Percentiles rank a stretch among this genome's conserved stretches.
phyloP scores from a whole-genome alignment of 345 rosid genomes.

The Eucalyptus erythrocorys region DNA sequence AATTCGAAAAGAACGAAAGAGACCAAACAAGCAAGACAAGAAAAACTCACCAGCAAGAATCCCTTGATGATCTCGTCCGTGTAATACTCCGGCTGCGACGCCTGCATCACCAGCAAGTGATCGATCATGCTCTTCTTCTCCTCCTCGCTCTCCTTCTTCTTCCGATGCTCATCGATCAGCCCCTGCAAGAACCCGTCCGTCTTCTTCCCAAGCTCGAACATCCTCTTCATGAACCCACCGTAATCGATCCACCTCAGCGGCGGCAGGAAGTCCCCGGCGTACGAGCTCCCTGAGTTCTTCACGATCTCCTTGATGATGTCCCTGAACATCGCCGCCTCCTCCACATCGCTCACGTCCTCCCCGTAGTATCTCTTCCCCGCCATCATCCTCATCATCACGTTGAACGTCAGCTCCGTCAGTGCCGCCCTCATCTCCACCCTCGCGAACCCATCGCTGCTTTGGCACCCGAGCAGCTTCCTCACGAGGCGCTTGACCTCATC shows the following conservation, averaged over 20 bases:
- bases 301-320: constrained; percentile 18
- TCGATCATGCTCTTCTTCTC: constrained; percentile 17
- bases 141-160: not conserved
- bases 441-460: not conserved
- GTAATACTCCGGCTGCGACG: constrained; percentile 24
- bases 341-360: constrained; percentile 5
- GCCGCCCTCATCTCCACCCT: constrained; percentile 25
- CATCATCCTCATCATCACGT: constrained; percentile 26
- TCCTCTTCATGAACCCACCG: constrained; percentile 3
- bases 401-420: constrained; percentile 18
- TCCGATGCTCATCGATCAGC: constrained; percentile 33
- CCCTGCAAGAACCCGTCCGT: constrained; percentile 28
- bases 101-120: constrained; percentile 31
- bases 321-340: constrained; percentile 22
- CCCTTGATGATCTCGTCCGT: constrained; percentile 43
- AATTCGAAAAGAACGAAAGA: not conserved
- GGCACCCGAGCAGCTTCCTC: not conserved
- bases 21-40: not conserved
- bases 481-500: constrained; percentile 28
- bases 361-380: constrained; percentile 37
- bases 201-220: not conserved
- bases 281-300: constrained; percentile 7
- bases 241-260: constrained; percentile 18
- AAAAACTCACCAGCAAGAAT: not conserved
- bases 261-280: constrained; percentile 34